Conservation (phyloP, 164 flowering plant genomes). For the Nymphaea thermarum region DNA sequence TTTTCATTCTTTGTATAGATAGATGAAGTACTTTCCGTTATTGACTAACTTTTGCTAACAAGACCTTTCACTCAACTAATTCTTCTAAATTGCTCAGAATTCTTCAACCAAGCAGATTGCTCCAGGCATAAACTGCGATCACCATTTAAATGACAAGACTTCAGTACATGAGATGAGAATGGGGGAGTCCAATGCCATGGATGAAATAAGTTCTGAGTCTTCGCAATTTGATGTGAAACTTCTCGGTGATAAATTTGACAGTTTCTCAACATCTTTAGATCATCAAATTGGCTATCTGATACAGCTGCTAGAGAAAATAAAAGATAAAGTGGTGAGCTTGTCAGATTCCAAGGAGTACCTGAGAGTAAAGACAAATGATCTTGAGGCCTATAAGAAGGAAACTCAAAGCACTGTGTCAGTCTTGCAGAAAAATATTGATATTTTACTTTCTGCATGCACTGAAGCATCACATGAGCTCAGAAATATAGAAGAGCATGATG, state of each 20-base stretch:
- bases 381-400: slow-evolving; percentile 31
- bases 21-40: too few relatives aligned
- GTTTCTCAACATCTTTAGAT: slow-evolving; percentile 37
- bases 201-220: slow-evolving; percentile 18
- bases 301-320: slow-evolving; percentile 28
- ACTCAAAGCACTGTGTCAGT: slow-evolving; percentile 25
- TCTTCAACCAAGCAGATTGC: neutral
- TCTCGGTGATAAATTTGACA: slow-evolving; percentile 32
- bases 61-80: neutral
- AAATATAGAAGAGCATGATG: slow-evolving; percentile 8
- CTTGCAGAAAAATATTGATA: slow-evolving; percentile 30
- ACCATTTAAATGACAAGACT: slow-evolving; percentile 15
- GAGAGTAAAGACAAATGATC: slow-evolving; percentile 24
- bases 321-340: slow-evolving; percentile 19
- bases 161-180: slow-evolving; percentile 20
- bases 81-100: neutral
- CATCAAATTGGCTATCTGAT: slow-evolving; percentile 30
- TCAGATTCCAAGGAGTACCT: slow-evolving; percentile 24
- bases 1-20: too few relatives aligned
- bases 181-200: slow-evolving; percentile 15
- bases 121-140: slow-evolving; percentile 13
- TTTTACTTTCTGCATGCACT: slow-evolving; percentile 44
- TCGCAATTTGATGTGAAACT: slow-evolving; percentile 33
- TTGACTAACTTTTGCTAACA: too few relatives aligned
- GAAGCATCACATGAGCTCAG: slow-evolving; percentile 39